Evolutionary conservation across 345 rosid genomes (phyloP).

Genomic region (Euphorbia tirucalli): DNA sequence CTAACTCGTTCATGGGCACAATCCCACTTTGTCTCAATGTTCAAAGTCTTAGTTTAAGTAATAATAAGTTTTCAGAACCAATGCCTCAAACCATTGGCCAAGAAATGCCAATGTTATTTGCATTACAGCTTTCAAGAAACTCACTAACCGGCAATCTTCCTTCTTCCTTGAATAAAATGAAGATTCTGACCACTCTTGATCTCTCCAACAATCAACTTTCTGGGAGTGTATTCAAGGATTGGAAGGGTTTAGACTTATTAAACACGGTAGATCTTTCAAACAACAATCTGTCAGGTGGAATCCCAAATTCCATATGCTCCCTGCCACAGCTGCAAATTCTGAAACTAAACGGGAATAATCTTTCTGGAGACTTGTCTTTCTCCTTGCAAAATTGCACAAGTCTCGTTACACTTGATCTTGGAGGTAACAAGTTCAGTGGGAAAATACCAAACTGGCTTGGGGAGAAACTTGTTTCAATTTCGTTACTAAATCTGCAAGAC

Average conservation of each 20-base stretch:
- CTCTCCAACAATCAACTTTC: conserved; percentile 24
- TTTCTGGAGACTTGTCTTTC: conserved; percentile 11
- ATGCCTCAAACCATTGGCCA: background rate
- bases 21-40: background rate
- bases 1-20: background rate
- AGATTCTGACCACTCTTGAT: background rate
- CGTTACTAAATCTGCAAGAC: conserved; percentile 5
- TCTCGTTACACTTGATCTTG: conserved; percentile 1
- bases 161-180: conserved; percentile 4
- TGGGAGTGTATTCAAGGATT: conserved; percentile 26
- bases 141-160: conserved; percentile 24
- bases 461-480: background rate
- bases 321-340: background rate
- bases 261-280: conserved; percentile 6
- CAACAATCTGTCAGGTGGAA: conserved; percentile 24
- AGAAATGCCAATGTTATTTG: background rate
- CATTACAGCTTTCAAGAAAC: conserved; percentile 18
- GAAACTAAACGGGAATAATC: conserved; percentile 17
- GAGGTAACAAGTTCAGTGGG: background rate
- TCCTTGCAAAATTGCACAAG: background rate
- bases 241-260: background rate
- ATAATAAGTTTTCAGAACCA: conserved; percentile 44
- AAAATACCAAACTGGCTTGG: conserved; percentile 5
- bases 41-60: background rate
- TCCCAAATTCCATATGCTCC: conserved; percentile 19